Evolutionary conservation across 163 green algal species (phyloP), one percentile per base, ranked within the genome.

Genomic region (Scenedesmus sp.): DNA sequence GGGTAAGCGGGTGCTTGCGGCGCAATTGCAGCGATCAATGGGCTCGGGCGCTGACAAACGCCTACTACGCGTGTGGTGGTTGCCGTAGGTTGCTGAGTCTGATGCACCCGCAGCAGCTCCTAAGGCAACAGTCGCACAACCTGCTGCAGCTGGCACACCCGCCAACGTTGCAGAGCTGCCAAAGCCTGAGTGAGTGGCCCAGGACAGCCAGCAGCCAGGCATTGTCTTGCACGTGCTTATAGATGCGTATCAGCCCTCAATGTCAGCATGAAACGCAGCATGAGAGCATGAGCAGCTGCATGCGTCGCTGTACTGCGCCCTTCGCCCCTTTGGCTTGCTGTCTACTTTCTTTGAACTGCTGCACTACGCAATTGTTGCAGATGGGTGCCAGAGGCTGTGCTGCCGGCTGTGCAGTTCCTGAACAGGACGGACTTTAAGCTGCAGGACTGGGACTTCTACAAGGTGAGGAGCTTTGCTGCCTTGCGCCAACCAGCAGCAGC

Each of bases 371-470:
- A 3, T 53, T 7, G 6, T 3, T 35, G 43, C 40, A 84, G 78
- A 22, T 53, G 40, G 78, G 43, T 84, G 40, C 49, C 82, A 79
- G 51, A 33, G 30, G 40, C 46, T 70, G 72, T 81, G 72, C 72
- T 72, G 44, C 46, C 43, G 73, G 81, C 81, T 73, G 81, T 35
- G 1, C 44, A 93, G 40, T 95, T 95, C 78, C 88, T 95, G 33
- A 87, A 91, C 78, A 70, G 59, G 22, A 93, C 43, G 24, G 76
- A 93, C 53, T 91, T 94, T 87, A 92, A 93, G 68, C 53, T 95
- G 33, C 33, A 94, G 86, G 85, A 95, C 10, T 87, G 56, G 20
- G 81, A 46, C 40, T 81, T 91, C 78, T 79, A 90, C 88, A 43
- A 89, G 46, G 73, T 87, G 51, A 5, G 44, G 0, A 33, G 9